Percentiles rank a stretch among this genome's conserved stretches.
Evolutionary conservation across 768 basidiomycete species (phyloP).

Genomic region (Mycena kentingensis): DNA sequence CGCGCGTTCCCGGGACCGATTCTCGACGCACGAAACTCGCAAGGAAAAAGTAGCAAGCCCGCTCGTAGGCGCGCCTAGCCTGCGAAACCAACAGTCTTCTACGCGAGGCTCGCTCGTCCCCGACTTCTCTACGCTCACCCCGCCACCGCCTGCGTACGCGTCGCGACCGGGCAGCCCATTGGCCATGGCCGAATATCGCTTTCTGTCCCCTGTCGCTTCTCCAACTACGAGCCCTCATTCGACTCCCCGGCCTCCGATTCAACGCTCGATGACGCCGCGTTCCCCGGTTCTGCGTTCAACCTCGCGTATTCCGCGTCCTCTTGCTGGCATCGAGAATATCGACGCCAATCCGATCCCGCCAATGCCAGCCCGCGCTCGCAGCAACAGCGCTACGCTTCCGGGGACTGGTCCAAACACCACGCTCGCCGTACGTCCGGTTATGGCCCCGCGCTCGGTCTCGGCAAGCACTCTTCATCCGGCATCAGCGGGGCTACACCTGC

Average conservation of each 20-base stretch:
- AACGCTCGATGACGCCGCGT: neutral
- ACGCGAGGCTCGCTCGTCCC: constrained; percentile 21
- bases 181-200: constrained; percentile 2
- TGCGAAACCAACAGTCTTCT: constrained; percentile 13
- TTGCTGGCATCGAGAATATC: neutral
- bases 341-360: constrained; percentile 2
- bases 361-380: constrained; percentile 9
- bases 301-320: neutral
- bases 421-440: constrained; percentile 14
- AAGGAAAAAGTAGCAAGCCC: constrained; percentile 2
- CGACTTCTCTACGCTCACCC: constrained; percentile 13
- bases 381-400: neutral
- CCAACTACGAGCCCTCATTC: constrained; percentile 1
- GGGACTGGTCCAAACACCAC: too few species aligned
- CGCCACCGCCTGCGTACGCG: constrained; percentile 22
- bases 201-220: constrained; percentile 13
- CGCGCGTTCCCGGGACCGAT: constrained; percentile 32
- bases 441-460: constrained; percentile 20
- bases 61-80: neutral
- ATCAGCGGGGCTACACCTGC: constrained; percentile 1
- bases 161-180: constrained; percentile 16
- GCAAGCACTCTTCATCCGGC: constrained; percentile 18
- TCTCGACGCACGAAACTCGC: constrained; percentile 21
- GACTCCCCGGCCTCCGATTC: constrained; percentile 5
- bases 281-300: constrained; percentile 2